Evolutionary conservation across 2,329 filamentous ascomycete genomes (phyloP).

Genomic region (Celoporthe dispersa): DNA sequence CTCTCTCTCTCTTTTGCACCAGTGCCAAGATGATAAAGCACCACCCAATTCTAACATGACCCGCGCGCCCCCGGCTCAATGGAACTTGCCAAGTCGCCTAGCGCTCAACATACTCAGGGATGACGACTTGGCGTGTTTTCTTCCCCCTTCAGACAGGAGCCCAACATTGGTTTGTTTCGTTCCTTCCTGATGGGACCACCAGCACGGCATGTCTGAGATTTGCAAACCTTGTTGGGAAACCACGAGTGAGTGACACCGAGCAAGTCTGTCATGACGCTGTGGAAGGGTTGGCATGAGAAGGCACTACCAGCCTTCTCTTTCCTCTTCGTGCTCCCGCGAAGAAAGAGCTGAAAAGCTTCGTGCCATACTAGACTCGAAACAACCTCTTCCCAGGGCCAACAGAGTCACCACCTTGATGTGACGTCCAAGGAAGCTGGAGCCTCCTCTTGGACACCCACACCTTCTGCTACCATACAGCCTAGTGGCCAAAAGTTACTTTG

Average conservation of each 20-base stretch:
- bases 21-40: conserved; percentile 6
- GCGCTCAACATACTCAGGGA: background rate
- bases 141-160: background rate
- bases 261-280: background rate
- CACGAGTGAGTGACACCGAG: background rate
- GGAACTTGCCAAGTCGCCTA: conserved; percentile 1
- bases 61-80: background rate
- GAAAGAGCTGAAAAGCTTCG: background rate
- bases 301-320: background rate
- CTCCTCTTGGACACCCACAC: background rate
- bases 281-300: background rate
- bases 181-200: background rate
- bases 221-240: background rate
- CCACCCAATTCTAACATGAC: background rate
- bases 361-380: background rate
- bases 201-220: background rate
- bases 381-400: background rate
- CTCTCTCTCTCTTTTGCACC: background rate
- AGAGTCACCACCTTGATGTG: background rate
- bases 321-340: background rate
- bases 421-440: background rate
- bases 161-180: background rate
- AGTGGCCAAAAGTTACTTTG: background rate
- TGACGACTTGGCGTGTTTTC: background rate
- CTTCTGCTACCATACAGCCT: background rate